A percentile compares a stretch with the other conserved stretches of the same genome.
phyloP scores from a whole-genome alignment of 1,284 basidiomycete genomes.

The Cryptococcus sp. region DNA sequence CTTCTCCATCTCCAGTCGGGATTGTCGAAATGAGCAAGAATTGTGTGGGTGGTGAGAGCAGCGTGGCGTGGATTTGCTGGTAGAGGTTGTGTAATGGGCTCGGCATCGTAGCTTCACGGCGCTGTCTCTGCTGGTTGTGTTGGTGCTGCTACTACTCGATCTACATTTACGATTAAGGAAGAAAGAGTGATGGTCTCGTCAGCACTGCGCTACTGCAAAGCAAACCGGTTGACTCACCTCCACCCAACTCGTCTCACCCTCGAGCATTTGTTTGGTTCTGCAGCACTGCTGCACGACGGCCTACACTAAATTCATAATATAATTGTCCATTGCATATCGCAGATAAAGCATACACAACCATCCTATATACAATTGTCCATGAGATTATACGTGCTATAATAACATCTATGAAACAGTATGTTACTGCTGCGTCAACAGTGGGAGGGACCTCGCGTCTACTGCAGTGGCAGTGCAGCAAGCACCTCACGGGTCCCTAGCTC shows the following conservation, averaged over 20 bases:
- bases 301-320: neutral
- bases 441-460: neutral
- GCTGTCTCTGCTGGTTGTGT: neutral
- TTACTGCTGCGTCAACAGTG: too few species aligned
- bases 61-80: conserved; percentile 12
- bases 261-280: neutral
- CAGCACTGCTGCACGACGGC: neutral
- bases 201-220: too few species aligned
- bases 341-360: neutral
- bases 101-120: neutral
- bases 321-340: neutral
- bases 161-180: too few species aligned
- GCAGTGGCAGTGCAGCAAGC: neutral
- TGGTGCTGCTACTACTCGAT: too few species aligned
- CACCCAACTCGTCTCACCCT: neutral
- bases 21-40: conserved; percentile 10
- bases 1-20: neutral
- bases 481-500: too few species aligned
- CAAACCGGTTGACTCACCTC: neutral
- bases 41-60: conserved; percentile 10
- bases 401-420: too few species aligned
- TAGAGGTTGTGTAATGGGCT: neutral
- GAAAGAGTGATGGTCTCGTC: too few species aligned
- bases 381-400: neutral
- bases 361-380: conserved; percentile 1